Evolutionary conservation across 148 eudicot species (phyloP).

Genomic region (Pharnaceum exiguum): DNA sequence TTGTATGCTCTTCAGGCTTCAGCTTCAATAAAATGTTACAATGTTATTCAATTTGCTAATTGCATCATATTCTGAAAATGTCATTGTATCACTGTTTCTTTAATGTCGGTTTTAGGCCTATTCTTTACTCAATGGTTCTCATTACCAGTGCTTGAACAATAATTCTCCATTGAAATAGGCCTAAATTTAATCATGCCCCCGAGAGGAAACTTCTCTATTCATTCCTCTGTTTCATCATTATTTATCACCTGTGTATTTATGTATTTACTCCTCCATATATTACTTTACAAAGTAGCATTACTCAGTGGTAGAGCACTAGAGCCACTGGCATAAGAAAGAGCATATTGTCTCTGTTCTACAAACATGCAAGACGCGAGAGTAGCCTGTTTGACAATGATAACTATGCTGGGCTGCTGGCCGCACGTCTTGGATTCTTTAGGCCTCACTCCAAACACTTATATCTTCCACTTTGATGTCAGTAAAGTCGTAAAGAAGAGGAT

Average conservation of each 20-base stretch:
- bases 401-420: conserved; percentile 53
- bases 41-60: neutral
- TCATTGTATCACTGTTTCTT: neutral
- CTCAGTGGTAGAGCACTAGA: conserved; percentile 97
- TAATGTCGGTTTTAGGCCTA: no score
- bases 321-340: conserved; percentile 89
- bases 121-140: no score
- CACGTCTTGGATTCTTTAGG: conserved; percentile 47
- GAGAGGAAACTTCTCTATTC: no score
- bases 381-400: conserved; percentile 58
- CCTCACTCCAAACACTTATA: conserved; percentile 25
- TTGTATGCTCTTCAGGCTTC: no score
- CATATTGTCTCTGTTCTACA: conserved; percentile 79
- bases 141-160: no score
- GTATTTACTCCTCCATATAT: conserved; percentile 35
- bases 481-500: conserved; percentile 62
- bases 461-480: conserved; percentile 67
- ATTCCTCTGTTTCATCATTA: no score
- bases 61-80: no score
- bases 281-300: conserved; percentile 76
- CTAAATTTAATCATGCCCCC: no score
- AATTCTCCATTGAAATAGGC: no score
- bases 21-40: conserved; percentile 10
- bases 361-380: conserved; percentile 86
- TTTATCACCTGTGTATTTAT: neutral